These are phyloP conservation scores for Cladophialophora immunda DNA, from an alignment of 2,329 filamentous ascomycete genomes.

Conservation along the genomic window DNA sequence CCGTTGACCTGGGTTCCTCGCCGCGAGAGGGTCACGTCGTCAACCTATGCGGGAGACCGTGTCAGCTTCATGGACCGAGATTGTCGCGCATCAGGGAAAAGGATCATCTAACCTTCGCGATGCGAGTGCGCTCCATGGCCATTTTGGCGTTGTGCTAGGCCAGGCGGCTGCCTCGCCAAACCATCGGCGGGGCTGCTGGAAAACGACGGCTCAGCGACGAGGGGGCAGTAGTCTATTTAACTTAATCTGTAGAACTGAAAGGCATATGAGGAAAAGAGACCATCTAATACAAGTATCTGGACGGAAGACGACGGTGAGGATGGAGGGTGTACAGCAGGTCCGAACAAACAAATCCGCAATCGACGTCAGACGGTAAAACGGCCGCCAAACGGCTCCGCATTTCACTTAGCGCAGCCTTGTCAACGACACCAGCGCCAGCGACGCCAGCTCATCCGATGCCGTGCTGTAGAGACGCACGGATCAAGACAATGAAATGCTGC, in stretches of 20 bases:
- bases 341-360: slow-evolving; percentile 7
- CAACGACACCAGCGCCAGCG: background rate
- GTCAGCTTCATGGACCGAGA: slow-evolving; percentile 26
- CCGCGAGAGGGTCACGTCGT: slow-evolving; percentile 67
- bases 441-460: background rate
- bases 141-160: slow-evolving; percentile 28
- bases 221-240: background rate
- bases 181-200: background rate
- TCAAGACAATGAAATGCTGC: background rate
- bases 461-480: background rate
- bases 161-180: slow-evolving; percentile 7
- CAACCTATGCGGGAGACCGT: slow-evolving; percentile 49
- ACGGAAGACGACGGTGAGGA: background rate
- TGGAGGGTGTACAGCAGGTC: background rate
- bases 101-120: slow-evolving; percentile 38
- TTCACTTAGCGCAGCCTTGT: slow-evolving; percentile 27
- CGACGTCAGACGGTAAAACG: slow-evolving; percentile 20
- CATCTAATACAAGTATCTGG: background rate
- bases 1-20: slow-evolving; percentile 65
- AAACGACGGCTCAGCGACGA: slow-evolving; percentile 10
- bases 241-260: background rate
- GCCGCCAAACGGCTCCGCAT: background rate
- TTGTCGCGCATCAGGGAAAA: background rate
- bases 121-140: slow-evolving; percentile 43
- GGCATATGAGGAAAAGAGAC: background rate